Base-by-base conservation (phyloP, 441 rosid species). In the Populus hybrid region DNA sequence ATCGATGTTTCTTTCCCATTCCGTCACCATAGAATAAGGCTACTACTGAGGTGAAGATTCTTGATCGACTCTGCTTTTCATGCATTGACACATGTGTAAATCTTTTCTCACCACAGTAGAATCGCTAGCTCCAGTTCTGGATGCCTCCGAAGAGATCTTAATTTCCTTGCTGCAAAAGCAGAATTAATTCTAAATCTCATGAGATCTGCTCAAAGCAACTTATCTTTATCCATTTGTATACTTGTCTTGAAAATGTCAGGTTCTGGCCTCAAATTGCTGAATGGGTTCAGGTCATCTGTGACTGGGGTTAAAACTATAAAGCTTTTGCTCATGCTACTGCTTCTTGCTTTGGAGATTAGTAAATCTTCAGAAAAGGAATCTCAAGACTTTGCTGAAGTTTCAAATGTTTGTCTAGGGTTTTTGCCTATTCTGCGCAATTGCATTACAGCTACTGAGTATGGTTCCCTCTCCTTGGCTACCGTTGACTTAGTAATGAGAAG, bases 361-460 rank as follows among this genome's bases (percentile, higher is more conserved):
- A 81, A 82, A 40, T 4, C 64, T 64, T 76, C 82, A 67, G 85
- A 85, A 36, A 75, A 72, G 80, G 90, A 84, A 71, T 85, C 82
- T 75, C 88, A 89, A 83, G 88, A 86, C 78, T 73, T 81, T 74
- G 82, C 90, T 65, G 93, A 92, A 72, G 82, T 96, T 85, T 87
- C 96, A 76, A 92, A 90, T 80, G 81, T 87, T 23, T 89, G 88
- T 78, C 82, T 93, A 66, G 90, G 92, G 73, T 81, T 91, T 34
- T 87, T 96, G 79, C 98, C 98, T 23, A 83, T 87, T 79, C 82
- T 96, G 63, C 93, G 98, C 87, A 86, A 87, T 78, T 90, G 90
- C 76, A 83, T 90, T 75, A 83, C 79, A 67, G 77, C 85, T 70
- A 77, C 84, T 5, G 94, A 94, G 81, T 88, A 85, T 81, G 76